Evolutionary conservation across 148 eudicot genomes (phyloP).

Genomic region (Fagopyrum homotropicum): DNA sequence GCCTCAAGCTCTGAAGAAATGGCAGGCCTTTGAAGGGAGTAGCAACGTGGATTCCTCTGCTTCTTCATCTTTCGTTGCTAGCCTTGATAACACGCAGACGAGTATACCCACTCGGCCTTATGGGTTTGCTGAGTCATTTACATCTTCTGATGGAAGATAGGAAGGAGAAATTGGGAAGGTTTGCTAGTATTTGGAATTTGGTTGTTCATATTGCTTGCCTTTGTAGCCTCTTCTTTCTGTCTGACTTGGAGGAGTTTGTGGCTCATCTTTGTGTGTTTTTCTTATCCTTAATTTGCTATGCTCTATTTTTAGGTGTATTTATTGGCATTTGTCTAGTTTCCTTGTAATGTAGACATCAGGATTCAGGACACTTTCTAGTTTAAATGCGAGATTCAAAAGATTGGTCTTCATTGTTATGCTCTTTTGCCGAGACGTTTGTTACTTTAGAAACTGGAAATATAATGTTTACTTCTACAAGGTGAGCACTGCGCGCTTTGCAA

Average conservation of each 20-base stretch:
- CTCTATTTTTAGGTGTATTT: slow-evolving; percentile 8
- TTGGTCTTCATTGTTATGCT: background rate
- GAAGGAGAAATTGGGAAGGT: background rate
- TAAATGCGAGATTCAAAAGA: slow-evolving; percentile 1
- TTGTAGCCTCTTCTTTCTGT: background rate
- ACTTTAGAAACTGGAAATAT: too few species aligned
- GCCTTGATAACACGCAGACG: slow-evolving; percentile 71
- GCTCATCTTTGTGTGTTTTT: slow-evolving; percentile 2
- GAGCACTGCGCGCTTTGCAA: background rate
- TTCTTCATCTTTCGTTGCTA: slow-evolving; percentile 53
- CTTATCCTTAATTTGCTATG: slow-evolving; percentile 2
- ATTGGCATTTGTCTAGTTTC: background rate
- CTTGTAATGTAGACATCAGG: slow-evolving; percentile 8
- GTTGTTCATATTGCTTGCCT: background rate
- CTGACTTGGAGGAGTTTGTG: slow-evolving; percentile 11
- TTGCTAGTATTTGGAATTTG: background rate
- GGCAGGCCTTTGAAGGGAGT: slow-evolving; percentile 83
- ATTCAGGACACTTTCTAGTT: background rate
- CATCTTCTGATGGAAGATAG: slow-evolving; percentile 87
- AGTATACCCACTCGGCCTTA: slow-evolving; percentile 80
- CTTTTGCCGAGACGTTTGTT: background rate
- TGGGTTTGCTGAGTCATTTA: slow-evolving; percentile 90
- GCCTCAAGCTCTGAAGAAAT: slow-evolving; percentile 87
- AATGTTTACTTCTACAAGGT: too few species aligned
- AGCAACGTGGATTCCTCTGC: slow-evolving; percentile 53